Evolutionary conservation across 2,329 filamentous ascomycete genomes (phyloP).

Genomic region (Botrytis cinerea): DNA sequence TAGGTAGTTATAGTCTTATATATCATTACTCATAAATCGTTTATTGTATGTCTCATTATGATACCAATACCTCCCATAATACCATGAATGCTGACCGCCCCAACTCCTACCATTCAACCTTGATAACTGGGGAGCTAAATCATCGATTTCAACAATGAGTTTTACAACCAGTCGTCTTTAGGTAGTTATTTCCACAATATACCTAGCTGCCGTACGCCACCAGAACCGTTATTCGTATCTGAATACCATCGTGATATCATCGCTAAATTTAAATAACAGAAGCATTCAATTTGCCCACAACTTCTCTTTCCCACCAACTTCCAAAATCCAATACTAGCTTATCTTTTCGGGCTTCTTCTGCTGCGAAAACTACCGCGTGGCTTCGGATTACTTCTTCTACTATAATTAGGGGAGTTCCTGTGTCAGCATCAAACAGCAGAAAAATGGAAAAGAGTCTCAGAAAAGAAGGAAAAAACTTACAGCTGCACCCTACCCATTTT

Average conservation of each 20-base stretch:
- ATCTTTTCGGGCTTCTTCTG: constrained; percentile 76
- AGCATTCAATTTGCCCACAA: constrained; percentile 43
- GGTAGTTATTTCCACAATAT: not conserved
- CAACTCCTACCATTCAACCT: not conserved
- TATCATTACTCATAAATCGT: not conserved
- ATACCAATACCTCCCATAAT: not conserved
- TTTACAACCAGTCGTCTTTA: not conserved
- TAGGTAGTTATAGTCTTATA: not conserved
- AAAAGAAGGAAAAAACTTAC: constrained; percentile 3
- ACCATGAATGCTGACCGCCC: not conserved
- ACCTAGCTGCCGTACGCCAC: not conserved
- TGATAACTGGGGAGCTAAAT: not conserved
- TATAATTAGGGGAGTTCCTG: not conserved
- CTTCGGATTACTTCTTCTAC: constrained; percentile 85
- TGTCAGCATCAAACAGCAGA: not conserved
- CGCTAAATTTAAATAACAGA: not conserved
- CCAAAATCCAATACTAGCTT: constrained; percentile 73
- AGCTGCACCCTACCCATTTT: constrained; percentile 74
- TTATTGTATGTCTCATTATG: not conserved
- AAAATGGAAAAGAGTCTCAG: not conserved
- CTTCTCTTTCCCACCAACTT: constrained; percentile 69
- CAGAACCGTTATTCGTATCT: not conserved
- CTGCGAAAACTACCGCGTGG: constrained; percentile 91
- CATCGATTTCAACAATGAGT: not conserved
- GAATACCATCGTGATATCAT: not conserved